Percentiles rank a stretch among this genome's conserved stretches.
These are phyloP conservation scores for Casaregolazyma lundiana DNA, from an alignment of 1,139 yeast genomes.

Conservation along the genomic window DNA sequence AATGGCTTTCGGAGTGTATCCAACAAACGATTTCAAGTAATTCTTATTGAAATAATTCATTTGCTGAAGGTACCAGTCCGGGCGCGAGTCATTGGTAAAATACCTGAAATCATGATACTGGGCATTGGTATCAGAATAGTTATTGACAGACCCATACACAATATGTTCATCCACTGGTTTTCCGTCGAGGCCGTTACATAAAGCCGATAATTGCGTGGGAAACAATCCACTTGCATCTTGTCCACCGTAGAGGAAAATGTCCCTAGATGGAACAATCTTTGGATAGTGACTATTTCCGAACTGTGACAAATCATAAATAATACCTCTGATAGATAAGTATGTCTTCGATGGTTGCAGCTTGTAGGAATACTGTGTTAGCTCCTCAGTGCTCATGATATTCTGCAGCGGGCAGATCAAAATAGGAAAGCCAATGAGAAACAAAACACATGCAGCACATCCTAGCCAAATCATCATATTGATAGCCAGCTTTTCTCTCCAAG, in stretches of 20 bases:
- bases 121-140: constrained; percentile 37
- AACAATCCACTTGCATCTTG: constrained; percentile 33
- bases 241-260: constrained; percentile 37
- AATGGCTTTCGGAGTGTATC: constrained; percentile 34
- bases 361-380: constrained; percentile 31
- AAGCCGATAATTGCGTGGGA: constrained; percentile 39
- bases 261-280: constrained; percentile 33
- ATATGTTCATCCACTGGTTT: constrained; percentile 29
- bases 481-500: constrained; percentile 42
- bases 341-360: constrained; percentile 31
- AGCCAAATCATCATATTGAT: constrained; percentile 41
- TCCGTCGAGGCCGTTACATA: constrained; percentile 35
- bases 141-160: constrained; percentile 34
- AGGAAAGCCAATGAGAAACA: constrained; percentile 39
- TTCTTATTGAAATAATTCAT: constrained; percentile 35
- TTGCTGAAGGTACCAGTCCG: constrained; percentile 41
- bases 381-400: constrained; percentile 33
- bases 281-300: constrained; percentile 40
- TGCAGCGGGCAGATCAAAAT: constrained; percentile 39
- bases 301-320: constrained; percentile 36
- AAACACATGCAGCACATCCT: constrained; percentile 33
- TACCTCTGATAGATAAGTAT: constrained; percentile 36
- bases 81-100: constrained; percentile 37
- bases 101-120: constrained; percentile 39
- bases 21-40: constrained; percentile 36